These are phyloP conservation scores for Psilocybe tampanensis DNA, from an alignment of 768 basidiomycete species.

Conservation along the genomic window DNA sequence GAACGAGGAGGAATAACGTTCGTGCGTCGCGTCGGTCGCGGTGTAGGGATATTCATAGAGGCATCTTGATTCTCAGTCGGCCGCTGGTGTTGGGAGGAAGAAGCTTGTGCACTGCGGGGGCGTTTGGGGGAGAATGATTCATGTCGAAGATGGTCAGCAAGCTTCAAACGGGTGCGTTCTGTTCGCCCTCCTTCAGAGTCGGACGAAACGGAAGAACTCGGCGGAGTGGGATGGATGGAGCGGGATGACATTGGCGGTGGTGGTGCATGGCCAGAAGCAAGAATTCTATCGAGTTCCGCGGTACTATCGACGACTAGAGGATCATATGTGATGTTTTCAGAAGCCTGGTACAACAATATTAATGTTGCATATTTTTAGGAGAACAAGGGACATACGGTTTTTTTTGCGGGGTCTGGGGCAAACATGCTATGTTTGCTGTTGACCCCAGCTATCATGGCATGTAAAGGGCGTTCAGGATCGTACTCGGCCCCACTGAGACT, in stretches of 20 bases:
- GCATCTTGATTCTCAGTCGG: slow-evolving; percentile 12
- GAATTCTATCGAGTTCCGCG: slow-evolving; percentile 60
- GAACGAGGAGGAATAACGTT: slow-evolving; percentile 29
- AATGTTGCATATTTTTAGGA: slow-evolving; percentile 1
- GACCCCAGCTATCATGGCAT: slow-evolving; percentile 69
- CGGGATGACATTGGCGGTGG: slow-evolving; percentile 28
- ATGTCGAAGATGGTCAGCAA: slow-evolving; percentile 71
- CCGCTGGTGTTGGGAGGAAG: slow-evolving; percentile 20
- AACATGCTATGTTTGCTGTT: slow-evolving; percentile 59
- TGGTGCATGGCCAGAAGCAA: slow-evolving; percentile 54
- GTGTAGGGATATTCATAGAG: slow-evolving; percentile 31
- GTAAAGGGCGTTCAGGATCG: slow-evolving; percentile 80
- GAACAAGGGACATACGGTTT: slow-evolving; percentile 39
- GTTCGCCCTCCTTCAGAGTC: slow-evolving; percentile 47
- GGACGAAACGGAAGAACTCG: slow-evolving; percentile 53
- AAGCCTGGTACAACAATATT: slow-evolving; percentile 13
- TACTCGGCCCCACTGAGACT: slow-evolving; percentile 80
- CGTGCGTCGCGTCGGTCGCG: slow-evolving; percentile 32
- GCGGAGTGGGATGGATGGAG: slow-evolving; percentile 47
- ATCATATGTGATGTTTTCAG: slow-evolving; percentile 44
- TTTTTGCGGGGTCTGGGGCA: slow-evolving; percentile 52
- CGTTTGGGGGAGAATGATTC: slow-evolving; percentile 79
- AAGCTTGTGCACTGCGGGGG: slow-evolving; percentile 53
- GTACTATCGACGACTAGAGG: slow-evolving; percentile 65
- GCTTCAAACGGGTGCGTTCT: slow-evolving; percentile 51